Conservation (phyloP, 2,329 filamentous ascomycete genomes). For the Blastomyces parvus region DNA sequence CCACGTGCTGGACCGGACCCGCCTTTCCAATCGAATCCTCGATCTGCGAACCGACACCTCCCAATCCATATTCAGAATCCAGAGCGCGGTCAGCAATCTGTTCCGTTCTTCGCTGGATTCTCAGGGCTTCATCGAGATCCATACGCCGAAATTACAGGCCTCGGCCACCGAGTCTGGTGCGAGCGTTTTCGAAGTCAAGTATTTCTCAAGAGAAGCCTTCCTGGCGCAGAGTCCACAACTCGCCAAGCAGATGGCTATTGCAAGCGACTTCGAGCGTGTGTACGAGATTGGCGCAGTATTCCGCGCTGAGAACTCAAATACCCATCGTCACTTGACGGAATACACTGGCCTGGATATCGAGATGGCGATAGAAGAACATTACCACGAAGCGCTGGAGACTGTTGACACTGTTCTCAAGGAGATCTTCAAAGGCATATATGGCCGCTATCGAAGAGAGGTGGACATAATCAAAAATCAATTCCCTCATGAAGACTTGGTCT, state of each 20-base stretch:
- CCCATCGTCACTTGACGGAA: slow-evolving; percentile 85
- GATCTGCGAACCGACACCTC: slow-evolving; percentile 79
- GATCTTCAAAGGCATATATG: slow-evolving; percentile 64
- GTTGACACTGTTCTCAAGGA: slow-evolving; percentile 74
- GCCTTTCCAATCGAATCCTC: slow-evolving; percentile 68
- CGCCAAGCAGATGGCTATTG: slow-evolving; percentile 86
- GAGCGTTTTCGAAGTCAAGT: slow-evolving; percentile 84
- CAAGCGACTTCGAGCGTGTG: slow-evolving; percentile 77
- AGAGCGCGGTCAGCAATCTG: slow-evolving; percentile 66
- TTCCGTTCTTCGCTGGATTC: slow-evolving; percentile 69
- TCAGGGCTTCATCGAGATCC: slow-evolving; percentile 80
- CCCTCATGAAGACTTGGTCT: slow-evolving; percentile 76
- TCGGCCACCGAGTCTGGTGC: slow-evolving; percentile 84
- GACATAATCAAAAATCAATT: slow-evolving; percentile 73
- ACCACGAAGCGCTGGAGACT: slow-evolving; percentile 73
- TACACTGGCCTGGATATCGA: slow-evolving; percentile 89
- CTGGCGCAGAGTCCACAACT: slow-evolving; percentile 85
- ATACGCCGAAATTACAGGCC: slow-evolving; percentile 84
- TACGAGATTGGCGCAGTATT: slow-evolving; percentile 89
- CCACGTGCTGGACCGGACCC: slow-evolving; percentile 61
- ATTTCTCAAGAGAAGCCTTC: slow-evolving; percentile 80
- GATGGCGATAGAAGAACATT: slow-evolving; percentile 82
- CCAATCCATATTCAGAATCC: slow-evolving; percentile 79
- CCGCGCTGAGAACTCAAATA: slow-evolving; percentile 91
- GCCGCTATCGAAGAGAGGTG: slow-evolving; percentile 60